Conservation (phyloP, 805 yeast species). For the Pichia californica region DNA sequence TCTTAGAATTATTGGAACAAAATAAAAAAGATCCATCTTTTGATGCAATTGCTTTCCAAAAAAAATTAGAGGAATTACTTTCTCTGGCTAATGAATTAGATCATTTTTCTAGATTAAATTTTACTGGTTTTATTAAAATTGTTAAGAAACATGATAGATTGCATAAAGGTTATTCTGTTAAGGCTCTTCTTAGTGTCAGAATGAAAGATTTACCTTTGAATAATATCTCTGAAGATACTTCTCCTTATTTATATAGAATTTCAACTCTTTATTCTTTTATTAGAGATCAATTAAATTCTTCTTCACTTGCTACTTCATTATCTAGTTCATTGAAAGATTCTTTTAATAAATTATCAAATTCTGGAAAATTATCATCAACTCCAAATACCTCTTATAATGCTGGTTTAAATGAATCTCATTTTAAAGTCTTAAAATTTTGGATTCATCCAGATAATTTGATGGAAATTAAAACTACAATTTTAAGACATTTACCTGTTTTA, state of each 20-base stretch:
- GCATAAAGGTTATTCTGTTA: conserved; percentile 83
- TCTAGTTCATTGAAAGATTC: conserved; percentile 38
- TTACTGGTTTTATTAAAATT: conserved; percentile 90
- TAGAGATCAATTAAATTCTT: conserved; percentile 57
- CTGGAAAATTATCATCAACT: conserved; percentile 30
- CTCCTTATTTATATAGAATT: conserved; percentile 79
- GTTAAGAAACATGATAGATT: conserved; percentile 94
- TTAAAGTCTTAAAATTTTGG: conserved; percentile 83
- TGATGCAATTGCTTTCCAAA: conserved; percentile 58
- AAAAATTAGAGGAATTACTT: conserved; percentile 65
- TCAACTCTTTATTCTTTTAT: conserved; percentile 76
- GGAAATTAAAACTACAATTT: conserved; percentile 95
- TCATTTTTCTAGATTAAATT: conserved; percentile 84
- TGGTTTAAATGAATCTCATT: conserved; percentile 23
- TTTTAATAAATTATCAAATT: conserved; percentile 40
- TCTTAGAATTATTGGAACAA: conserved; percentile 19
- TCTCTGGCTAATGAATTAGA: conserved; percentile 79
- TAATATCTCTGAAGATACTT: conserved; percentile 73
- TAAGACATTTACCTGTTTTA: conserved; percentile 88
- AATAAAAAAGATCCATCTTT: conserved; percentile 32
- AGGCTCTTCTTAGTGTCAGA: conserved; percentile 82
- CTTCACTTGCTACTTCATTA: conserved; percentile 26
- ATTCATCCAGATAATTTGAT: conserved; percentile 92
- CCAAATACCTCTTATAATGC: conserved; percentile 23
- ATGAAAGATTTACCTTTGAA: conserved; percentile 85